Conservation (phyloP, 1,284 basidiomycete species). For the Xerocomus amazonicus region DNA sequence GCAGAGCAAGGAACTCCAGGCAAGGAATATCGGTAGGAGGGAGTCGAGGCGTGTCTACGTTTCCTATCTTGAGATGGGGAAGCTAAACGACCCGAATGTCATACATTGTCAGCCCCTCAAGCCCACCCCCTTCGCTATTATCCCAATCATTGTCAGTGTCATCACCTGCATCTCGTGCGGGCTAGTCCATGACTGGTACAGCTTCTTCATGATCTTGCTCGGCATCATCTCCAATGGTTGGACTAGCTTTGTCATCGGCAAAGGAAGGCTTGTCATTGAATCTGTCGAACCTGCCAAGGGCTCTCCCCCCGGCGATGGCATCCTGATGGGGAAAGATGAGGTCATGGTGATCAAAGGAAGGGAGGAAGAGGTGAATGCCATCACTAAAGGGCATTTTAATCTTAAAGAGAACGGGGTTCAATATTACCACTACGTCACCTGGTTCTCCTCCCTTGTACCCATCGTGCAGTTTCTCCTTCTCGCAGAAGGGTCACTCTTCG, state of each 20-base stretch:
- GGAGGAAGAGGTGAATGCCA: slow-evolving; percentile 27
- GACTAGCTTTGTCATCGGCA: slow-evolving; percentile 19
- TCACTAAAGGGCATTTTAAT: slow-evolving; percentile 27
- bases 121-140: slow-evolving; percentile 14
- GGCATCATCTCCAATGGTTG: slow-evolving; percentile 30
- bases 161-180: slow-evolving; percentile 4
- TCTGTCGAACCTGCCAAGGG: slow-evolving; percentile 10
- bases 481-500: slow-evolving; percentile 27
- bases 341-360: slow-evolving; percentile 27
- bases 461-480: slow-evolving; percentile 25
- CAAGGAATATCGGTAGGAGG: slow-evolving; percentile 10
- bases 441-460: slow-evolving; percentile 23
- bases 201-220: slow-evolving; percentile 8
- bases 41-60: slow-evolving; percentile 6
- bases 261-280: slow-evolving; percentile 15
- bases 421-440: slow-evolving; percentile 14
- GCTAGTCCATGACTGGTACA: too few relatives aligned
- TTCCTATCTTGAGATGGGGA: slow-evolving; percentile 20
- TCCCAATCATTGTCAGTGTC: slow-evolving; percentile 25
- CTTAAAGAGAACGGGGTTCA: neutral
- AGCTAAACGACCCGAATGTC: slow-evolving; percentile 1
- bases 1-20: neutral
- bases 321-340: slow-evolving; percentile 10
- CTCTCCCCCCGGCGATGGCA: slow-evolving; percentile 20
- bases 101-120: slow-evolving; percentile 1